Percentiles rank a stretch among this genome's conserved stretches.
These are phyloP conservation scores for Stenogyne calaminthoides DNA, from an alignment of 305 asterid genomes.

Conservation along the genomic window DNA sequence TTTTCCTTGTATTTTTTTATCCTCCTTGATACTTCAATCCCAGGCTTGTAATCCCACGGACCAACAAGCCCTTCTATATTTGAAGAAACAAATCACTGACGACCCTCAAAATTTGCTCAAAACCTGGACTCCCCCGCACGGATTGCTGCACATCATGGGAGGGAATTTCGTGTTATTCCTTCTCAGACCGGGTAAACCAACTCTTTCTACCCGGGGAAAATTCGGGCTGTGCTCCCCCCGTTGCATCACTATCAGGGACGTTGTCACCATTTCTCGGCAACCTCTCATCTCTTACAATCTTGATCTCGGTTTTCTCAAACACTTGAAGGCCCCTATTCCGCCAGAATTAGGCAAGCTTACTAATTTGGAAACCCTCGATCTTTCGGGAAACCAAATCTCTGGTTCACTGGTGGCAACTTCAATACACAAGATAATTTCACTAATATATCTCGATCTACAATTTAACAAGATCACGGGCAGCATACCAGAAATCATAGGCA, in stretches of 20 bases:
- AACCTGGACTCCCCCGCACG: conserved; percentile 54
- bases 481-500: too few relatives aligned
- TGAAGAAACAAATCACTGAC: conserved; percentile 47
- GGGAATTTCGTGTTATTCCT: conserved; percentile 50
- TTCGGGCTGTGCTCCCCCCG: conserved; percentile 16
- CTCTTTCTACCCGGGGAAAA: too few relatives aligned
- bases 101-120: conserved; percentile 53
- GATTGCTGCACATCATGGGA: conserved; percentile 71
- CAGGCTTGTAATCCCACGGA: conserved; percentile 56
- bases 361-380: too few relatives aligned
- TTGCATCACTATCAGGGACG: conserved; percentile 54
- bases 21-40: conserved; percentile 17
- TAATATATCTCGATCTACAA: too few relatives aligned
- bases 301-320: conserved; percentile 58
- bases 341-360: conserved; percentile 51
- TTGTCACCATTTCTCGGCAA: conserved; percentile 60
- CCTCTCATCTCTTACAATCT: conserved; percentile 54
- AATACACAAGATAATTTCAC: too few relatives aligned
- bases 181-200: conserved; percentile 37
- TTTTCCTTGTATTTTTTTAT: neutral
- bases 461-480: too few relatives aligned
- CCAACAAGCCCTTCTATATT: conserved; percentile 50
- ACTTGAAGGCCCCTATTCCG: conserved; percentile 35
- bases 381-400: too few relatives aligned
- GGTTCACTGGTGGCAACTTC: too few relatives aligned